phyloP scores from a whole-genome alignment of 2,329 filamentous ascomycete genomes.

The Arthrobotrys pseudoclavata region DNA sequence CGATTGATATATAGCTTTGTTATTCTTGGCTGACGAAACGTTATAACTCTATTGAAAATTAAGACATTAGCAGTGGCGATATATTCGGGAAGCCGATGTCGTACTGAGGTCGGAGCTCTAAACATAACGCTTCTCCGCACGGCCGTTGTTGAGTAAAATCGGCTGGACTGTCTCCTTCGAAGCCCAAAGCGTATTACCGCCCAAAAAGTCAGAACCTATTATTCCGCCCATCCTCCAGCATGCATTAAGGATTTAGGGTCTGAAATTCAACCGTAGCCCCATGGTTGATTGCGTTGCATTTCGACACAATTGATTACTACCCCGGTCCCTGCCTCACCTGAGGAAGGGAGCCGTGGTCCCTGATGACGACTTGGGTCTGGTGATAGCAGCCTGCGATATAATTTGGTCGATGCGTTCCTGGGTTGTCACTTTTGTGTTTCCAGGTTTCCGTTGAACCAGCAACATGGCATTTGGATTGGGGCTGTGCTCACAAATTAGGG shows the following conservation, averaged over 20 bases:
- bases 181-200: background rate
- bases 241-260: background rate
- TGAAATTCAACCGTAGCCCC: constrained; percentile 43
- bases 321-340: constrained; percentile 33
- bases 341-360: constrained; percentile 35
- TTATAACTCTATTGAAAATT: constrained; percentile 26
- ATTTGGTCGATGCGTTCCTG: background rate
- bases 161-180: background rate
- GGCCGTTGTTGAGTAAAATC: background rate
- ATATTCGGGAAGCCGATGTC: constrained; percentile 20
- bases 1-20: background rate
- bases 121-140: background rate
- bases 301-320: constrained; percentile 31
- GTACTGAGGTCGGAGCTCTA: constrained; percentile 17
- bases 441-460: constrained; percentile 3
- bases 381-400: constrained; percentile 22
- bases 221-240: constrained; percentile 3
- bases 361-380: constrained; percentile 42
- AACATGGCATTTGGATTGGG: background rate
- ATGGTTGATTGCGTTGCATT: constrained; percentile 53
- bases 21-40: constrained; percentile 23
- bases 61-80: constrained; percentile 22
- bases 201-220: constrained; percentile 4
- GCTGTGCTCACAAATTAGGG: constrained; percentile 23
- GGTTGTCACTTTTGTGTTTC: constrained; percentile 19